phyloP scores from a whole-genome alignment of 1,284 basidiomycete genomes.

The Chiua sp. region DNA sequence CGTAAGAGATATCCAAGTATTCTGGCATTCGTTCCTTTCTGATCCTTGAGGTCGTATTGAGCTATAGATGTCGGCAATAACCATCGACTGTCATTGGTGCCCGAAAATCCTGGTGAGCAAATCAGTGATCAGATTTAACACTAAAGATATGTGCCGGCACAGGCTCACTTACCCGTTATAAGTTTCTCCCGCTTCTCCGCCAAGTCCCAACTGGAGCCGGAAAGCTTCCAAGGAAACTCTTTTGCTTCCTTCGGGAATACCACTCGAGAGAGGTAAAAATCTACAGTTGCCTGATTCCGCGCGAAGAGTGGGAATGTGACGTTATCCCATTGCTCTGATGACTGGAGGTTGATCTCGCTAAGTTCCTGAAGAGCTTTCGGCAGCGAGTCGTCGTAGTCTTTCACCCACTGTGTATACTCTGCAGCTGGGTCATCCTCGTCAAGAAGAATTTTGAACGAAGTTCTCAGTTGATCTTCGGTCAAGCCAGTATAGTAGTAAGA shows the following conservation, averaged over 20 bases:
- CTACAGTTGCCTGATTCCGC: slow-evolving; percentile 43
- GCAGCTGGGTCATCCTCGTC: slow-evolving; percentile 47
- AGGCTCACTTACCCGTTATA: slow-evolving; percentile 6
- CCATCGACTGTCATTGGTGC: slow-evolving; percentile 5
- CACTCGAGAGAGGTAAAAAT: slow-evolving; percentile 49
- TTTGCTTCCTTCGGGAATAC: slow-evolving; percentile 36
- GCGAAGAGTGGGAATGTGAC: slow-evolving; percentile 41
- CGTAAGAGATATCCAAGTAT: slow-evolving; percentile 50
- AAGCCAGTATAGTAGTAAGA: slow-evolving; percentile 56
- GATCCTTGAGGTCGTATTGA: slow-evolving; percentile 14
- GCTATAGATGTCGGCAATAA: slow-evolving; percentile 6
- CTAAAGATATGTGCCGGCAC: too few species aligned
- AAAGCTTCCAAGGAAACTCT: slow-evolving; percentile 49
- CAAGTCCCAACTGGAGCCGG: slow-evolving; percentile 57
- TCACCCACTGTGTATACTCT: slow-evolving; percentile 51
- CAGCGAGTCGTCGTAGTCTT: slow-evolving; percentile 12
- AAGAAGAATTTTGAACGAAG: slow-evolving; percentile 44
- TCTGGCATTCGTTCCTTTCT: slow-evolving; percentile 33
- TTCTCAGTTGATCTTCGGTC: slow-evolving; percentile 39
- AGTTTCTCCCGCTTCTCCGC: slow-evolving; percentile 32
- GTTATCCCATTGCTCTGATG: slow-evolving; percentile 38
- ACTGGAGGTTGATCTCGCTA: slow-evolving; percentile 45
- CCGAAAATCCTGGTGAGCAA: slow-evolving; percentile 9
- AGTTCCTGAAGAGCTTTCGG: slow-evolving; percentile 37
- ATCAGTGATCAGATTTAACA: too few species aligned